Base-by-base conservation (phyloP, 176 grass and related monocot species). In the Coix lacrymajobi region DNA sequence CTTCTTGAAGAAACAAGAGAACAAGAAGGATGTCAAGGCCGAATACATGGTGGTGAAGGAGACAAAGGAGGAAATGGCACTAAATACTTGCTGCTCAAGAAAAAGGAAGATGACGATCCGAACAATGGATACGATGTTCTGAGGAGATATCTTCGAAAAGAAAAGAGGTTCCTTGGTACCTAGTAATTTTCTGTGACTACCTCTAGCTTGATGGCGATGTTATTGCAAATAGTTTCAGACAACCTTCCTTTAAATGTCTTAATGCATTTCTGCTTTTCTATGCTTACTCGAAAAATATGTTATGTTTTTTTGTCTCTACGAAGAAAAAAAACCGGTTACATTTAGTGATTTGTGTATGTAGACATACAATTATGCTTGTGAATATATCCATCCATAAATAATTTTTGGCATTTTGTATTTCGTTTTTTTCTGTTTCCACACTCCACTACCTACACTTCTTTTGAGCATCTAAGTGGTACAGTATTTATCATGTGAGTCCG, bases 51-150 rank as follows among this genome's bases (percentile, higher is more conserved):
- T 61, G 52, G 33, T 40, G 16, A 56, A 26, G 11, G 61, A 38
- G 73, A 76, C 52, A 20, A 9, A 24, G 52, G 52, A 39, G 5
- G 15, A 76, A 25, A 34, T 39, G 73, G 51, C 4, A 54, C 51
- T 15, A 52, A 76, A 40, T 52, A n/a, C 40, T 8, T 52, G 6
- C 2, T 15, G 32, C 12, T 57, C 73, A 76, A 33, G 30, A 56
- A 34, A 4, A 12, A 24, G 29, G 7, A 22, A 22, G 79, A 88
- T 22, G 78, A 83, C 69, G 85, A 88, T 57, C 77, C 72, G 85
- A 73, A 37, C 87, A 85, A 66, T 93, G 91, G 91, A 83, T 88
- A 54, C 81, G 80, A 66, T 88, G 82, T 73, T 88, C 87, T 61
- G 70, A 87, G 61, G 8, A 72, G 76, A 68, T 93, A 65, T 45